Evolutionary conservation across 768 basidiomycete genomes (phyloP), one percentile per base, ranked within the genome.

Genomic region (Crepidotus variabilis): DNA sequence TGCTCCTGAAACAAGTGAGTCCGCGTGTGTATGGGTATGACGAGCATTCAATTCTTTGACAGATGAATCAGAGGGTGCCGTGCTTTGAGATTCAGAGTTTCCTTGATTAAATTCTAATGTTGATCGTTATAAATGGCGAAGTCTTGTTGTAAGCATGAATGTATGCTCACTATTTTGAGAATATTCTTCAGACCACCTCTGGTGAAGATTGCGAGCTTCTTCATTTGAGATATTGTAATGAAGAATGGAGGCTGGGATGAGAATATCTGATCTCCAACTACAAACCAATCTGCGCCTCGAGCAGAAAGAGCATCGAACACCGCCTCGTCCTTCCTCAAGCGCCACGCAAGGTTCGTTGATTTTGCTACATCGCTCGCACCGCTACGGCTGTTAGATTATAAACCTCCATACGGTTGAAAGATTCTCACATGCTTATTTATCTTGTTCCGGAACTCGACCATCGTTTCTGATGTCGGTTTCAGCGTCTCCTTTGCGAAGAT

Each of bases 231-330:
- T 16, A 16, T 28, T 18, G 18, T 51, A 57, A 34, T 57, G 45
- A 16, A 18, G 28, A 2, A 46, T 46, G 3, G 56, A 35, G 4
- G 56, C 51, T 2, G 46, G 47, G 7, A 57, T 52, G 5, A 57
- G 47, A 16, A 57, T 47, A 22, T 57, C 56, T 4, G 51, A 39
- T 33, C 50, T 53, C 56, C 56, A 57, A 21, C 51, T 53, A 24
- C 56, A 57, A 2, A 22, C 21, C 2, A 35, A 6, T n/a, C 47
- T 45, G 1, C 47, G 51, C 35, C 47, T 36, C 2, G 46, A 5
- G 23, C 56, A 57, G 9, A 47, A 34, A 14, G 34, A 6, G 20
- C 56, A 57, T 13, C 46, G 45, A 47, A 46, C 24, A 7, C 50
- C 51, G 8, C 28, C 28, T 11, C 39, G 43, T 7, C 51, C 51